Conservation (phyloP, 345 rosid genomes). For the Rhodamnia argentea region DNA sequence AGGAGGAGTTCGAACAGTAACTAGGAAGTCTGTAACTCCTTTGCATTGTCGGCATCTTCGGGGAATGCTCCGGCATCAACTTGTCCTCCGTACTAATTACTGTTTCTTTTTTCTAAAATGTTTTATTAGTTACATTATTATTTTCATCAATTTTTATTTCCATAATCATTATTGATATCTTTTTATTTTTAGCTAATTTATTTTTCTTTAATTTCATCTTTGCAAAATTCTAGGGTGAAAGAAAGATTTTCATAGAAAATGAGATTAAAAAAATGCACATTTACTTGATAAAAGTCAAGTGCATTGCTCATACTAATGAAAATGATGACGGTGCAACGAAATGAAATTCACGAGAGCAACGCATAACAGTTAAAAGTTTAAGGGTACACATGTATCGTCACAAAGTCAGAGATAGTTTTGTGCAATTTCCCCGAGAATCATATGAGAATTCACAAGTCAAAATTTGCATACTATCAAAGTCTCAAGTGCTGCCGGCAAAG, state of each 20-base stretch:
- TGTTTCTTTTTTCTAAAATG: not conserved
- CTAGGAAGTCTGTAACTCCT: too few relatives aligned
- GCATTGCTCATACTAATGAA: not conserved
- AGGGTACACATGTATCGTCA: too few relatives aligned
- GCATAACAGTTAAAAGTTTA: too few relatives aligned
- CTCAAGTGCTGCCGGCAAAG: not conserved
- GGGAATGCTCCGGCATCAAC: not conserved
- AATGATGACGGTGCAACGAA: accelerated
- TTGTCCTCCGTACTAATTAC: not conserved
- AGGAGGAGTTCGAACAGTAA: too few relatives aligned
- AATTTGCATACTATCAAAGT: not conserved
- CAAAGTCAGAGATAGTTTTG: not conserved
- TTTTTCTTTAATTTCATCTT: not conserved
- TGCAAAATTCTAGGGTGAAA: not conserved
- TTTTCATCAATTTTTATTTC: not conserved
- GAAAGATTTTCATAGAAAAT: not conserved
- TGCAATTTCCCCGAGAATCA: not conserved
- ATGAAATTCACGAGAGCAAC: not conserved
- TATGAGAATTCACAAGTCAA: not conserved
- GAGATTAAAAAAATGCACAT: not conserved
- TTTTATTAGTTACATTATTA: not conserved
- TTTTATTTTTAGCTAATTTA: not conserved
- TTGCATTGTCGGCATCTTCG: too few relatives aligned
- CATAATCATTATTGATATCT: not conserved
- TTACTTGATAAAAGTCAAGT: not conserved